Evolutionary conservation across 345 rosid species (phyloP).

Genomic region (thale cress (Arabidopsis thaliana)): TAIR10.1 NC_003075.7:17470501-17471000

Average conservation of each 20-base stretch:
- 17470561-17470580: constrained; percentile 14
- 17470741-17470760: neutral
- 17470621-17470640: constrained; percentile 9
- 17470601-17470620: constrained; percentile 19
- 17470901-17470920: no score
- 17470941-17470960: no score
- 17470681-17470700: constrained; percentile 16
- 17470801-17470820: no score
- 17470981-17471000: neutral
- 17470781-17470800: neutral
- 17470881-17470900: no score
- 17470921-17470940: no score
- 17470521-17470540: constrained; percentile 30
- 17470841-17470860: no score
- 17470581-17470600: constrained; percentile 1
- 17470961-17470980: neutral
- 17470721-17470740: neutral
- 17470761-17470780: neutral
- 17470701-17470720: neutral
- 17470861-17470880: no score
- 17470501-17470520: constrained; percentile 25
- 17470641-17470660: neutral
- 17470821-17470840: no score
- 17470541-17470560: constrained; percentile 31
- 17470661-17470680: constrained; percentile 12